Base-by-base conservation (phyloP, 2,329 filamentous ascomycete species). In the Tolypocladium inflatum region DNA sequence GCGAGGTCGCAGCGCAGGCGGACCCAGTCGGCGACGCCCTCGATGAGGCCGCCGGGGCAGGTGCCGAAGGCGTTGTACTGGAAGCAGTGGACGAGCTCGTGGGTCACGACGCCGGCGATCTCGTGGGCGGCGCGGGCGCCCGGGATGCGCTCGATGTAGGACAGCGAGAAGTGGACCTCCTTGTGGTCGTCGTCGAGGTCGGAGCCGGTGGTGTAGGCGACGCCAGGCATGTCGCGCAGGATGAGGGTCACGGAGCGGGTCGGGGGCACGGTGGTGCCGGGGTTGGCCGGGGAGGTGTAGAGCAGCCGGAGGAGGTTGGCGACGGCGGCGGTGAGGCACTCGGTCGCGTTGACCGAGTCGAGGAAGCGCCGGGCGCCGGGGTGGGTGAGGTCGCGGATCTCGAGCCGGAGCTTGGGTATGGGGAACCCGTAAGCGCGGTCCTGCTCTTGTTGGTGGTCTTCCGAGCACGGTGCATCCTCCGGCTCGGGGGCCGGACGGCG, bases 11-110 rank as follows among this genome's bases (percentile, higher is more conserved):
- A 86, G 62, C 84, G 85, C 60, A 97, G 75, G 2, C 93, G 82
- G 30, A 97, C 92, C 83, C 90, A 97, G 73, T 97, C 94, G 23
- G 93, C 93, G 56, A 97, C 84, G 0, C 93, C 93, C 73, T 97
- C 93, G 58, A 96, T 87, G 53, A 97, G 73, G 0, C 94, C 94
- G 0, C 87, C 87, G 0, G 88, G 88, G 50, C 84, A 83, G 5
- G 75, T 76, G 2, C 78, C 79, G 23, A 65, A 76, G 2, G 79
- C 88, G 65, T 90, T 87, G 73, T 90, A 88, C 72, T 97, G 93
- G 74, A 89, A 95, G 74, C 91, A 97, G 75, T 97, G 94, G 17
- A 97, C 93, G 61, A 97, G 86, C 74, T 97, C 93, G 70, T 97
- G 93, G 1, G 89, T 88, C 23, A 97, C 72, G 0, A 97, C 91